Percentiles rank a stretch among this genome's conserved stretches.
These are phyloP conservation scores for Ophiostoma montium DNA, from an alignment of 2,329 filamentous ascomycete species.

Conservation along the genomic window DNA sequence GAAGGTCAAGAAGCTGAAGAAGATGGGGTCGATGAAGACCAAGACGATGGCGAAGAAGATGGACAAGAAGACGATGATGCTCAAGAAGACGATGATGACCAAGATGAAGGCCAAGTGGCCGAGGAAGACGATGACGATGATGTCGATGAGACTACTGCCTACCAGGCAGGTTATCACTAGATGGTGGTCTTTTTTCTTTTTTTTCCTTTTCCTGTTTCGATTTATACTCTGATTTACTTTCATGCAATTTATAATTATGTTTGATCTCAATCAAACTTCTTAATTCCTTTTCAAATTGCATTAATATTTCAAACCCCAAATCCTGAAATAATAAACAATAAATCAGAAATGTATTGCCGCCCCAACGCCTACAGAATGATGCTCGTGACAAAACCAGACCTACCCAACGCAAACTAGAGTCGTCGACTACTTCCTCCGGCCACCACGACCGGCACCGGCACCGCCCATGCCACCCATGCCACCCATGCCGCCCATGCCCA, in stretches of 20 bases:
- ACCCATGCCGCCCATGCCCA: slow-evolving; percentile 44
- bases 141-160: too few relatives aligned
- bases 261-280: neutral
- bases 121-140: neutral
- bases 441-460: slow-evolving; percentile 8
- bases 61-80: neutral
- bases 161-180: too few relatives aligned
- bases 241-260: too few relatives aligned
- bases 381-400: neutral
- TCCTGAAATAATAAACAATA: neutral
- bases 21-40: neutral
- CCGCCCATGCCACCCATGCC: slow-evolving; percentile 13
- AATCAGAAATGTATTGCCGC: neutral
- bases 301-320: too few relatives aligned
- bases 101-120: neutral
- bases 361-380: too few relatives aligned
- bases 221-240: neutral
- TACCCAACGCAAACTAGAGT: neutral
- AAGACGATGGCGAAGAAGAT: neutral
- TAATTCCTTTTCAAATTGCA: neutral
- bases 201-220: neutral
- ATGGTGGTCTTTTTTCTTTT: neutral
- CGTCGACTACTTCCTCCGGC: slow-evolving; percentile 8
- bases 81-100: neutral
- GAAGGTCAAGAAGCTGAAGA: neutral